These are phyloP conservation scores for Vigna unguiculata DNA, from an alignment of 306 rosid genomes.

Conservation along the genomic window DNA sequence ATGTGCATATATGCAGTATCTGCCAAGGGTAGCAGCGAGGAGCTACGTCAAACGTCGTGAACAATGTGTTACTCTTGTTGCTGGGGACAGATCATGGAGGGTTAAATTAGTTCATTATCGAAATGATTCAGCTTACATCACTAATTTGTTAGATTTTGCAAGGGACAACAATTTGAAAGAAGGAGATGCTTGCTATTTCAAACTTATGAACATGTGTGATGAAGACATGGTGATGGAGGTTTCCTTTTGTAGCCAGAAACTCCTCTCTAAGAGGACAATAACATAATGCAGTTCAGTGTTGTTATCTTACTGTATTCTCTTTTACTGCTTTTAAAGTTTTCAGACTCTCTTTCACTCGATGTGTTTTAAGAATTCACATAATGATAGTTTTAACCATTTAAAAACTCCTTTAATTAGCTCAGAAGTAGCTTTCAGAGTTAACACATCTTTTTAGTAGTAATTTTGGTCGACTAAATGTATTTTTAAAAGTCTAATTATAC, in stretches of 20 bases:
- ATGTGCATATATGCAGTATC: background rate
- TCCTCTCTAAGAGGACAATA: background rate
- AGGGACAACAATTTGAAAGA: slow-evolving; percentile 19
- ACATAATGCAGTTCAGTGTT: background rate
- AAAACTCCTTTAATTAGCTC: too few species aligned
- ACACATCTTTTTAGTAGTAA: too few species aligned
- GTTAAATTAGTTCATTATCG: background rate
- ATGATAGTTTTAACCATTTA: too few species aligned
- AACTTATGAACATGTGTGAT: background rate
- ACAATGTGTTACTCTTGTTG: slow-evolving; percentile 21
- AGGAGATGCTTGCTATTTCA: slow-evolving; percentile 35
- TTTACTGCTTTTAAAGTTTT: too few species aligned
- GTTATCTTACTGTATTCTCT: too few species aligned
- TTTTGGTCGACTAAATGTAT: too few species aligned
- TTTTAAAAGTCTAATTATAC: too few species aligned
- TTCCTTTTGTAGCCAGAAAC: slow-evolving; percentile 11
- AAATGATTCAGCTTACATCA: background rate
- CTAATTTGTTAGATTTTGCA: slow-evolving; percentile 1
- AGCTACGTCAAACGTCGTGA: background rate
- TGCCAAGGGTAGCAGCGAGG: background rate
- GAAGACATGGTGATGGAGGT: slow-evolving; percentile 20
- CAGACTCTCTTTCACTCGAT: too few species aligned
- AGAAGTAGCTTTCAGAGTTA: too few species aligned
- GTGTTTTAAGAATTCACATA: too few species aligned
- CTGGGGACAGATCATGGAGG: slow-evolving; percentile 35